Percentiles rank a stretch among this genome's conserved stretches.
Conservation (phyloP, 495 filamentous ascomycete genomes). For the Paragyromitra xinjiangensis region DNA sequence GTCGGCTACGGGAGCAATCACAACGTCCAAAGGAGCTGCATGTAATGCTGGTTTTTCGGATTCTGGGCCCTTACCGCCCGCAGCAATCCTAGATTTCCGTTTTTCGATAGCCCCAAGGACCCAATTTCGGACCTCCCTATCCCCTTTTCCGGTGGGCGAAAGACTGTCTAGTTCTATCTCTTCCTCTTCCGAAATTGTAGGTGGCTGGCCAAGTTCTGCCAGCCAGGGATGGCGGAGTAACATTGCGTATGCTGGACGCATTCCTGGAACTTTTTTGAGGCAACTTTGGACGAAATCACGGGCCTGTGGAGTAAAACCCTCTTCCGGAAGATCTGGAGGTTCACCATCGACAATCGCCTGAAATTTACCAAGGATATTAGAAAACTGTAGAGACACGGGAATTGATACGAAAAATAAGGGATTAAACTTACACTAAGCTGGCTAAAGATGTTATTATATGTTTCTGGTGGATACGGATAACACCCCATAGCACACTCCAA, state of each 20-base stretch:
- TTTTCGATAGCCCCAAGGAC: slow-evolving; percentile 75
- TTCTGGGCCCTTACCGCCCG: slow-evolving; percentile 60
- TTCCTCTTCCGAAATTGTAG: slow-evolving; percentile 78
- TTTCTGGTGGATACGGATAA: slow-evolving; percentile 98
- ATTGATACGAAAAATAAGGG: slow-evolving; percentile 1
- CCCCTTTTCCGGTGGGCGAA: slow-evolving; percentile 62
- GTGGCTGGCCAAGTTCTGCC: slow-evolving; percentile 78
- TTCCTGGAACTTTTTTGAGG: slow-evolving; percentile 88
- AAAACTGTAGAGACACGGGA: background rate
- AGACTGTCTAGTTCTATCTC: slow-evolving; percentile 63
- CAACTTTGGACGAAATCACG: slow-evolving; percentile 88
- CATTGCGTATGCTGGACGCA: slow-evolving; percentile 88
- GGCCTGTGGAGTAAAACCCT: slow-evolving; percentile 79
- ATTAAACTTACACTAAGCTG: slow-evolving; percentile 84
- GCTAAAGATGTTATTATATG: slow-evolving; percentile 98
- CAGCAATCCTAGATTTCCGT: slow-evolving; percentile 64
- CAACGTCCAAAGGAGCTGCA: slow-evolving; percentile 74
- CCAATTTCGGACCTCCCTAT: slow-evolving; percentile 85
- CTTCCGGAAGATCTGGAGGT: slow-evolving; percentile 80
- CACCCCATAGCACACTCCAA: slow-evolving; percentile 96
- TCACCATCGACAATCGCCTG: slow-evolving; percentile 98
- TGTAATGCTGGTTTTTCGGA: slow-evolving; percentile 76
- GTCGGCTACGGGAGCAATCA: slow-evolving; percentile 55
- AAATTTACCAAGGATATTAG: slow-evolving; percentile 44
- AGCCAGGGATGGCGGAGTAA: slow-evolving; percentile 91